phyloP scores from a whole-genome alignment of 164 flowering plant genomes.

The Litsea cubeba region DNA sequence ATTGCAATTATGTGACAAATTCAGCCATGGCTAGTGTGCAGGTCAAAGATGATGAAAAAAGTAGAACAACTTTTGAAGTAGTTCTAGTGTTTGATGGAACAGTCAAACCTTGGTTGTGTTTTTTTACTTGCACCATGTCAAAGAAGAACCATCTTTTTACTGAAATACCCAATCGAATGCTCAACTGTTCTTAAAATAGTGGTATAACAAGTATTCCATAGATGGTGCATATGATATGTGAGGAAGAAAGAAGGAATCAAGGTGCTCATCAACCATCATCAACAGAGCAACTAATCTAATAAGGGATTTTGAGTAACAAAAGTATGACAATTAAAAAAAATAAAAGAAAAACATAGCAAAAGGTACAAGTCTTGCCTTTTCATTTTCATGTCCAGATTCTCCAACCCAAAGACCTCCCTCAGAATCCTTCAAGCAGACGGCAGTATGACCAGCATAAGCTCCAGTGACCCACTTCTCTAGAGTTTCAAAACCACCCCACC shows the following conservation, averaged over 20 bases:
- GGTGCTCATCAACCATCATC: background rate
- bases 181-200: no score
- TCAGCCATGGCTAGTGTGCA: no score
- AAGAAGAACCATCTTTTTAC: no score
- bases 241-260: background rate
- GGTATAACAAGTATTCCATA: no score
- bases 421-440: conserved; percentile 88
- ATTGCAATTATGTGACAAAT: no score
- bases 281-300: background rate
- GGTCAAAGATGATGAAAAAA: no score
- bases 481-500: conserved; percentile 99
- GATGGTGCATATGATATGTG: background rate
- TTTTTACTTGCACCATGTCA: no score
- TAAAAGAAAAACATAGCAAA: background rate
- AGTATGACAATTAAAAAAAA: no score
- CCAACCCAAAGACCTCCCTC: conserved; percentile 98
- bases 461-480: conserved; percentile 98
- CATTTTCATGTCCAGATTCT: conserved; percentile 95
- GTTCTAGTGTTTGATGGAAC: no score
- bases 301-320: background rate
- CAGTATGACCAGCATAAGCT: conserved; percentile 91
- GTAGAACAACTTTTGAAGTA: no score
- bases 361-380: conserved; percentile 37
- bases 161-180: no score
- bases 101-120: no score